Evolutionary conservation across 2,329 filamentous ascomycete genomes (phyloP).

Genomic region (Pyrenophora seminiperda): DNA sequence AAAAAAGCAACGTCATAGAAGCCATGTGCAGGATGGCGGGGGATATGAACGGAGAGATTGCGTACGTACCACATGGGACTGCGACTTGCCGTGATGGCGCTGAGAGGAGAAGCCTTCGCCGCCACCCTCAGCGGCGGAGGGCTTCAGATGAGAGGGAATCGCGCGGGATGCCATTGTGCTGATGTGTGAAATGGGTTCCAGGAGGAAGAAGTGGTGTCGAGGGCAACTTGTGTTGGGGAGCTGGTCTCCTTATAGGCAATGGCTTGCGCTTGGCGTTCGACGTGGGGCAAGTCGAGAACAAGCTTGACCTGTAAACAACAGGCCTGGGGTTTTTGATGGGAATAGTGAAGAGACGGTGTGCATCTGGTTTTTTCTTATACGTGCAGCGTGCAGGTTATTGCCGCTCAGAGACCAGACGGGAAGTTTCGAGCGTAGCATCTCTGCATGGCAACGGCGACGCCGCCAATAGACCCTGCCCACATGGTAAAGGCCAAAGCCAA

Average conservation of each 20-base stretch:
- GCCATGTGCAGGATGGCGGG: background rate
- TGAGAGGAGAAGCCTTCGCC: constrained; percentile 57
- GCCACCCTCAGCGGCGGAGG: constrained; percentile 49
- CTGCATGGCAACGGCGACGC: constrained; percentile 21
- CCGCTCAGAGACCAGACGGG: constrained; percentile 18
- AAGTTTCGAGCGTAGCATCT: constrained; percentile 21
- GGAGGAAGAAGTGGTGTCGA: constrained; percentile 10
- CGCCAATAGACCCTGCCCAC: constrained; percentile 15
- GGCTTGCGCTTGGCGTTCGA: constrained; percentile 19
- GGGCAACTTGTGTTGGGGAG: constrained; percentile 23
- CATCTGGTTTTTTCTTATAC: constrained; percentile 21
- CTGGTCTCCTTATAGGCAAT: constrained; percentile 32
- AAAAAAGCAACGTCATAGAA: background rate
- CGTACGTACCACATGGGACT: constrained; percentile 79
- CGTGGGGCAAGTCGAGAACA: constrained; percentile 35
- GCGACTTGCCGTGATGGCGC: constrained; percentile 82
- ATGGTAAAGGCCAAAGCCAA: background rate
- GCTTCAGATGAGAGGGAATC: constrained; percentile 83
- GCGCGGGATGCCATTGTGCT: constrained; percentile 72
- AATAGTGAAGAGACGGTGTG: constrained; percentile 19
- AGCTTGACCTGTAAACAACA: constrained; percentile 22
- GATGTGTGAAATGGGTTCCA: constrained; percentile 8
- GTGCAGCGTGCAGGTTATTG: constrained; percentile 13
- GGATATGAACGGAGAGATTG: background rate
- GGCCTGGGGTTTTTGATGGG: constrained; percentile 11